Percentiles rank a stretch among this genome's conserved stretches.
Conservation (phyloP, 805 yeast species). For the Saturnispora dispora region DNA sequence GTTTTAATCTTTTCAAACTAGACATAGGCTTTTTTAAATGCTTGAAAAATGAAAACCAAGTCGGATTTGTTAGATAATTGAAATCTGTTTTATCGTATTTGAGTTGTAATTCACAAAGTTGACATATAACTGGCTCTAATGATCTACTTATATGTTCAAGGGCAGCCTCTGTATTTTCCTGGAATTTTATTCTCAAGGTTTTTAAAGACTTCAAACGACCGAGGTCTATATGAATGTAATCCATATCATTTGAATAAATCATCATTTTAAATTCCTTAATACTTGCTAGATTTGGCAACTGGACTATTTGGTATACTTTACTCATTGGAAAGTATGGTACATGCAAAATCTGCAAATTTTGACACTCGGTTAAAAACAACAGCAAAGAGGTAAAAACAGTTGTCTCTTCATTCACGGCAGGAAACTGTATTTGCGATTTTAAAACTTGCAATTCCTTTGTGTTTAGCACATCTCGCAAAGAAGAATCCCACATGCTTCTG, state of each 20-base stretch:
- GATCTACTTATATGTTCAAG: constrained; percentile 3
- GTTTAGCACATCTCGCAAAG: neutral
- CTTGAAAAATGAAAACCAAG: constrained; percentile 24
- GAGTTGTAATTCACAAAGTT: constrained; percentile 14
- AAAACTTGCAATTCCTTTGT: neutral
- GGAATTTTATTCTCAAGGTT: constrained; percentile 16
- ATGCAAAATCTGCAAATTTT: constrained; percentile 13
- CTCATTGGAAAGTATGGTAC: constrained; percentile 10
- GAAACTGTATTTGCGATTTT: neutral
- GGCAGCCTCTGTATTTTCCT: constrained; percentile 16
- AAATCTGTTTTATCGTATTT: constrained; percentile 18
- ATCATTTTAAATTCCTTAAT: constrained; percentile 11
- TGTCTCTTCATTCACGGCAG: neutral
- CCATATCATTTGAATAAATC: constrained; percentile 10
- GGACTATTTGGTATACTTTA: neutral
- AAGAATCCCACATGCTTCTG: constrained; percentile 4
- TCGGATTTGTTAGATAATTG: constrained; percentile 17
- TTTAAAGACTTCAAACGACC: constrained; percentile 7
- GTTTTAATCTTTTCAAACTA: constrained; percentile 13
- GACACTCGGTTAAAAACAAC: constrained; percentile 11
- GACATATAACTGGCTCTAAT: neutral
- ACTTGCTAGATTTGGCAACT: neutral
- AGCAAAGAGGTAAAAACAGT: constrained; percentile 16
- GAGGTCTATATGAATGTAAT: constrained; percentile 2
- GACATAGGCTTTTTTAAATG: neutral